phyloP scores from a whole-genome alignment of 1,284 basidiomycete genomes.

The Cutaneotrichosporon sp. region DNA sequence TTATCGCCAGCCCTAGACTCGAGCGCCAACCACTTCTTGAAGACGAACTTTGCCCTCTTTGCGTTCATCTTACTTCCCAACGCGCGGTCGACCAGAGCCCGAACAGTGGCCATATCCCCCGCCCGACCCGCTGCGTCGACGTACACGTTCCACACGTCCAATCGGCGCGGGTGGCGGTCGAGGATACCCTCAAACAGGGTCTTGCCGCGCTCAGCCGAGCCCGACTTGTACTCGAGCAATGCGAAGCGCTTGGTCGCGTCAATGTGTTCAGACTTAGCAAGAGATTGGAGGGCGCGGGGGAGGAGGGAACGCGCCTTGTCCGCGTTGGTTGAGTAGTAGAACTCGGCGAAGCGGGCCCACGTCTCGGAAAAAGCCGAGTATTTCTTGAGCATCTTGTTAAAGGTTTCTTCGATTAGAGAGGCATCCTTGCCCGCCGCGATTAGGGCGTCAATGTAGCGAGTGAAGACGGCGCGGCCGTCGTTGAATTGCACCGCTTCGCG shows the following conservation, averaged over 20 bases:
- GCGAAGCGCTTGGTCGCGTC: slow-evolving; percentile 94
- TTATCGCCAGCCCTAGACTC: slow-evolving; percentile 86
- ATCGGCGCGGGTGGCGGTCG: slow-evolving; percentile 87
- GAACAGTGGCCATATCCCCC: slow-evolving; percentile 70
- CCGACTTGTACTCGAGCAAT: slow-evolving; percentile 89
- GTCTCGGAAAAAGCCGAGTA: slow-evolving; percentile 87
- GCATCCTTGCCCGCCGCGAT: slow-evolving; percentile 74
- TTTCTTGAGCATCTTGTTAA: slow-evolving; percentile 82
- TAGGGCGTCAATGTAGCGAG: slow-evolving; percentile 80
- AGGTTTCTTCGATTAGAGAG: slow-evolving; percentile 83
- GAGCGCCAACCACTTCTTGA: slow-evolving; percentile 95
- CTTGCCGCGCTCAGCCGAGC: slow-evolving; percentile 89
- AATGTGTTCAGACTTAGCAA: slow-evolving; percentile 94
- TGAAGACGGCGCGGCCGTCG: slow-evolving; percentile 85
- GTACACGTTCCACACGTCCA: slow-evolving; percentile 96
- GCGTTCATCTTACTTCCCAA: slow-evolving; percentile 82
- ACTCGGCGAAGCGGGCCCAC: slow-evolving; percentile 85
- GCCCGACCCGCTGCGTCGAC: slow-evolving; percentile 89
- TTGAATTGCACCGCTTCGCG: slow-evolving; percentile 87
- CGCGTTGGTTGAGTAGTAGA: slow-evolving; percentile 66
- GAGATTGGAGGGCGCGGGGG: slow-evolving; percentile 82
- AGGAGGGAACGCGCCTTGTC: slow-evolving; percentile 83
- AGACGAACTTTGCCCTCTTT: slow-evolving; percentile 90
- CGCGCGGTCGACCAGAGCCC: slow-evolving; percentile 80
- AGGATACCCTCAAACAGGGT: slow-evolving; percentile 97